Evolutionary conservation across 345 rosid genomes (phyloP), one percentile per base, ranked within the genome.

Genomic region (Arabidopsis arenosa): DNA sequence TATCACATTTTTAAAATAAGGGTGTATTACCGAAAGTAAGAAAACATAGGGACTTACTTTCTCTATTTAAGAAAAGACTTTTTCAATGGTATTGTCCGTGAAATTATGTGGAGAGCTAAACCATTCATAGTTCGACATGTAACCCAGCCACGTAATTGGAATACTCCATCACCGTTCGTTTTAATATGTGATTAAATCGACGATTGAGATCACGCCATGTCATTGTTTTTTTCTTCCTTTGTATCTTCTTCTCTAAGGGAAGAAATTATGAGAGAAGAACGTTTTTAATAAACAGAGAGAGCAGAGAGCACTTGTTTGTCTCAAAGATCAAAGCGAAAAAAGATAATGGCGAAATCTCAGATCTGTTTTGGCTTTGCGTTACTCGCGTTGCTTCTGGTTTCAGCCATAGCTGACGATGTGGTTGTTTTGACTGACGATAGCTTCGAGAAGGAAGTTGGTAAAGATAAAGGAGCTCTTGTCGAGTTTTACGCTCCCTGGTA

Each of bases 401-500:
- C 91, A n/a, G 93, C 87, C 30, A 8, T 81, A 40, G 98, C 95
- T 5, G 94, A 91, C 56, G 96, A 93, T 17, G 99, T 93, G 58
- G 86, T 89, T 44, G 92, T 96, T 33, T 75, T 96, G 45, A 88
- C 94, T 5, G 98, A 91, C 63, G 96, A 89, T 44, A 96, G 85
- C 86, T 96, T 96, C 80, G 98, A 96, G 70, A 88, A 93, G 83
- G 93, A 93, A 80, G 87, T 96, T 63, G 99, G 99, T 51, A 88
- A 84, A 80, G 98, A 91, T 65, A 82, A 81, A 72, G 99, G 86
- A 79, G 94, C 97, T 74, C 98, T 95, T 66, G 94, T 95, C 69
- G 96, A 95, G 88, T 95, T 95, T 84, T 95, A 95, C 78, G 99
- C 99, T 79, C 98, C 99, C 49, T 95, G 99, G 99, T 95, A 84